Percentiles rank a stretch among this genome's conserved stretches.
These are phyloP conservation scores for Pyrus hybrid DNA, from an alignment of 331 rosid species.

Conservation along the genomic window DNA sequence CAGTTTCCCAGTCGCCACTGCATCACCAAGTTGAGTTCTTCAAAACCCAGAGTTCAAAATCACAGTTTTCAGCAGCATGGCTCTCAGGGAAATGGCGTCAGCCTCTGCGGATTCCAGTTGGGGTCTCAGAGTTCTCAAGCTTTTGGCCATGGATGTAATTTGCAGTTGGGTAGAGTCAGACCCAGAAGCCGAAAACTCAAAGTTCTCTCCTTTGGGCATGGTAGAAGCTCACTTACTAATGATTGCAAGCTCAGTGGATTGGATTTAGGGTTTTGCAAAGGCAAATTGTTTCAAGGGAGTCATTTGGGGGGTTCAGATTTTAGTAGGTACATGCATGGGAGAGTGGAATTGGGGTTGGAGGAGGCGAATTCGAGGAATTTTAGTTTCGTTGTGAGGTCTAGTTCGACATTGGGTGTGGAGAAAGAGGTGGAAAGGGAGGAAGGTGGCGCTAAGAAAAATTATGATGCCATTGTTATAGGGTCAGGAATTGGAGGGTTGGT, in stretches of 20 bases:
- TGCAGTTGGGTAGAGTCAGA: not conserved
- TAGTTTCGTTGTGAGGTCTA: conserved; percentile 24
- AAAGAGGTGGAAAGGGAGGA: conserved; percentile 34
- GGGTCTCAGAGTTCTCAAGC: not conserved
- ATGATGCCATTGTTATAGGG: conserved; percentile 90
- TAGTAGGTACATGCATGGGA: not conserved
- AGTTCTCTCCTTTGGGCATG: not conserved
- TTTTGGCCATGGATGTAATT: not conserved
- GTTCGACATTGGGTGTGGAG: conserved; percentile 25
- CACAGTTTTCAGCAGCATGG: not conserved
- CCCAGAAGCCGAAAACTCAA: conserved; percentile 12
- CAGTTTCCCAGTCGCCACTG: conserved; percentile 6
- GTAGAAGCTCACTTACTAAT: not conserved
- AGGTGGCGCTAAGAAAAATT: conserved; percentile 17
- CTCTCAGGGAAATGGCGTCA: not conserved
- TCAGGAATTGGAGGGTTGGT: conserved; percentile 96
- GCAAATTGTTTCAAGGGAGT: not conserved
- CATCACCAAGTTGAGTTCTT: not conserved
- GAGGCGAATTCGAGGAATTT: conserved; percentile 11
- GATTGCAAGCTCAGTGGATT: conserved; percentile 6
- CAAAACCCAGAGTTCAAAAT: conserved; percentile 11
- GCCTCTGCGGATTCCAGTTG: not conserved
- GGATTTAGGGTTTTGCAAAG: conserved; percentile 7
- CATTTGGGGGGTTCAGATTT: not conserved
- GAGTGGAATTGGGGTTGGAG: conserved; percentile 3